Percentiles rank a stretch among this genome's conserved stretches.
These are phyloP conservation scores for Zygoascus biomembranicola DNA, from an alignment of 805 yeast species.

Conservation along the genomic window DNA sequence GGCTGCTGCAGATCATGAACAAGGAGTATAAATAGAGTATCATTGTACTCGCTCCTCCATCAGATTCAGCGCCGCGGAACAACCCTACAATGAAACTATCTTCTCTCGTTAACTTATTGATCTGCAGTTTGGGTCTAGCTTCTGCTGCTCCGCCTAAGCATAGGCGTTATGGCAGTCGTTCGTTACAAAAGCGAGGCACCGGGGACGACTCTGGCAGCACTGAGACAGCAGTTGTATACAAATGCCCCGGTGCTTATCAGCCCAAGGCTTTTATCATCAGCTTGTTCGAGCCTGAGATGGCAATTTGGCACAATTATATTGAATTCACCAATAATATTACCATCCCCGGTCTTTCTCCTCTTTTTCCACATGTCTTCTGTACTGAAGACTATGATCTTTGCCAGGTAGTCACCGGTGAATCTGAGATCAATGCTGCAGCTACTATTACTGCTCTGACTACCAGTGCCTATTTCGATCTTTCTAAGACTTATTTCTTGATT, in stretches of 20 bases:
- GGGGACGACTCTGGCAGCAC: not conserved
- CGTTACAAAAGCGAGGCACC: not conserved
- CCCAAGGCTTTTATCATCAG: constrained; percentile 51
- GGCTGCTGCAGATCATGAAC: too few relatives aligned
- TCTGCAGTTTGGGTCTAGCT: not conserved
- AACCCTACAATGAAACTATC: not conserved
- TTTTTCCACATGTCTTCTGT: constrained; percentile 51
- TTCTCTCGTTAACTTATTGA: not conserved
- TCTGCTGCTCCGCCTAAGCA: not conserved
- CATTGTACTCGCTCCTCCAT: too few relatives aligned
- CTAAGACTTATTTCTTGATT: constrained; percentile 51
- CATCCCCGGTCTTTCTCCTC: constrained; percentile 58
- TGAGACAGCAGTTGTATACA: not conserved
- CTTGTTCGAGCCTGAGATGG: constrained; percentile 46
- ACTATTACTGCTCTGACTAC: constrained; percentile 47
- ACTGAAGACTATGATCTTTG: constrained; percentile 44
- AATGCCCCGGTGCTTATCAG: constrained; percentile 11
- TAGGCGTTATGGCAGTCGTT: not conserved
- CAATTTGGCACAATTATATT: constrained; percentile 43
- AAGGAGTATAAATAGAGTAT: too few relatives aligned
- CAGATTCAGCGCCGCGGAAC: too few relatives aligned
- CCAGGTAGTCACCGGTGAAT: constrained; percentile 62
- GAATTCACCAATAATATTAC: constrained; percentile 47
- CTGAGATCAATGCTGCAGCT: constrained; percentile 59
- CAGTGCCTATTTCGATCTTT: constrained; percentile 47